Conservation (phyloP, 148 eudicot species). For the Camellia japonica region DNA sequence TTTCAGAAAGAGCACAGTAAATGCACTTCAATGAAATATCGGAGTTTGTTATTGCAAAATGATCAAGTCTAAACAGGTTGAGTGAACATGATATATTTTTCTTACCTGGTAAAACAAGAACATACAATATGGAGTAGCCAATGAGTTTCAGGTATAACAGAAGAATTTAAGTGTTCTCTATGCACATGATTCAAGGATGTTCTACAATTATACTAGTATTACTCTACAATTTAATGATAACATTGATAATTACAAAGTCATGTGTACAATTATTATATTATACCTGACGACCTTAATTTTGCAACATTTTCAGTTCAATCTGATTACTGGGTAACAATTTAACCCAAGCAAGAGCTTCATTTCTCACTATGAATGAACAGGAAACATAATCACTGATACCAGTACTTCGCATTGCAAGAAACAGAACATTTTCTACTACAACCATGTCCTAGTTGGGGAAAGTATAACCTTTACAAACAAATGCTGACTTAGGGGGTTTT, state of each 20-base stretch:
- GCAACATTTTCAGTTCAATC: neutral
- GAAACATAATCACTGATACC: neutral
- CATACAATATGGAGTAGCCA: neutral
- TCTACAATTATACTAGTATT: neutral
- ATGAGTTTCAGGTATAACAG: neutral
- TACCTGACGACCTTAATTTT: neutral
- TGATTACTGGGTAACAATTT: neutral
- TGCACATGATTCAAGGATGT: neutral
- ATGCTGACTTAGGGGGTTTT: neutral
- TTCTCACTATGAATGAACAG: neutral
- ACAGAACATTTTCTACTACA: neutral
- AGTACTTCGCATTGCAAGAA: neutral
- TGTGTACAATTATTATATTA: neutral
- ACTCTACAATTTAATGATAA: neutral
- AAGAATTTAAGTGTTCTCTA: neutral
- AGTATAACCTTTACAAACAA: neutral
- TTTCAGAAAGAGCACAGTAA: neutral
- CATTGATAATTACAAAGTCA: neutral
- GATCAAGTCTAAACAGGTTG: too few relatives aligned
- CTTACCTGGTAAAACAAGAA: neutral
- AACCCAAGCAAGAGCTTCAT: neutral
- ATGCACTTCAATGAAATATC: neutral
- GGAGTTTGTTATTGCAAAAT: neutral
- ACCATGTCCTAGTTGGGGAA: neutral
- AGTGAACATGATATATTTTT: too few relatives aligned